phyloP scores from a whole-genome alignment of 495 filamentous ascomycete species.

The Glutinoglossum americanum region DNA sequence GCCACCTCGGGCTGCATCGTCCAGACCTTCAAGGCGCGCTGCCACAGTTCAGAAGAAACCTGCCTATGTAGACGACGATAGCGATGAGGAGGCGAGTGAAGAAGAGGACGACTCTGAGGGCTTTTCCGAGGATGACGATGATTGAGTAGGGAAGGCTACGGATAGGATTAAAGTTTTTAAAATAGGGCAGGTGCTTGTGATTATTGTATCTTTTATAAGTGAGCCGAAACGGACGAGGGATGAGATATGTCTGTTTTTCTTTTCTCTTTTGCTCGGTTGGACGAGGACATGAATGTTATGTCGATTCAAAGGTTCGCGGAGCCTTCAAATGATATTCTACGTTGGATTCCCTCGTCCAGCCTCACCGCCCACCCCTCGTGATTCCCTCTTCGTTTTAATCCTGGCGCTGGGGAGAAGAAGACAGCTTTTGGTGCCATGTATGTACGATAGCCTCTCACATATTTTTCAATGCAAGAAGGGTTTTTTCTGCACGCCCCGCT shows the following conservation, averaged over 20 bases:
- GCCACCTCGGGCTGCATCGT: conserved; percentile 7
- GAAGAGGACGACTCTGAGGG: background rate
- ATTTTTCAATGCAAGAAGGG: too few species aligned
- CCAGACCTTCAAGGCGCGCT: conserved; percentile 31
- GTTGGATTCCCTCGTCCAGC: too few species aligned
- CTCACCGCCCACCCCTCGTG: too few species aligned
- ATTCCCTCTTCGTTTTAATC: too few species aligned
- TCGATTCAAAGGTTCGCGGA: background rate
- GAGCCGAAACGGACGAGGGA: too few species aligned
- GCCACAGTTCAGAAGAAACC: conserved; percentile 25
- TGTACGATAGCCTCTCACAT: too few species aligned
- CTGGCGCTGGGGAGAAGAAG: too few species aligned
- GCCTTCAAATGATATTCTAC: too few species aligned
- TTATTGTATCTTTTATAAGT: too few species aligned
- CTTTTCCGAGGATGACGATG: conserved; percentile 3
- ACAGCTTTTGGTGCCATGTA: too few species aligned
- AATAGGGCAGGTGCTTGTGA: background rate
- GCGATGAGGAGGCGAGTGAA: conserved; percentile 21
- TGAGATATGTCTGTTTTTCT: too few species aligned
- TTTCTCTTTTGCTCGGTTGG: background rate
- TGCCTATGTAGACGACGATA: conserved; percentile 32
- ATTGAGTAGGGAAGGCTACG: background rate
- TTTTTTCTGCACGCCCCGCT: too few species aligned
- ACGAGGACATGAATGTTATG: background rate
- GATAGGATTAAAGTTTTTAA: background rate